A percentile compares a stretch with the other conserved stretches of the same genome.
phyloP scores from a whole-genome alignment of 495 filamentous ascomycete genomes.

The Penicillium nucicola region DNA sequence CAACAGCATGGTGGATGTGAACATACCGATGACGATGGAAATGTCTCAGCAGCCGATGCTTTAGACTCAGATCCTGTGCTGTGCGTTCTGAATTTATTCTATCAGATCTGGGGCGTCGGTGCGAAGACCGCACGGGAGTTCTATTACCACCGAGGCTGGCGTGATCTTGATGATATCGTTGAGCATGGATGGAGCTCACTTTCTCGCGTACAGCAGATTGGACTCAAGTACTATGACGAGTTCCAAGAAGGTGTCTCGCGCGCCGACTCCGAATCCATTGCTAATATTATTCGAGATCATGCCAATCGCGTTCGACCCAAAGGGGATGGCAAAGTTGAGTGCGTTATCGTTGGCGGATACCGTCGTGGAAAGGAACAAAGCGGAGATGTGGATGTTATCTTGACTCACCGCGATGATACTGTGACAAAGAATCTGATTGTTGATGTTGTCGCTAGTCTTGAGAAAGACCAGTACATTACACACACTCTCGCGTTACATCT shows the following conservation, averaged over 20 bases:
- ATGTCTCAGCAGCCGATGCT: slow-evolving; percentile 58
- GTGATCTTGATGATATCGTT: slow-evolving; percentile 76
- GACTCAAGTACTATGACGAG: slow-evolving; percentile 93
- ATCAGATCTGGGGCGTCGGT: slow-evolving; percentile 87
- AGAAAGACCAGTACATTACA: slow-evolving; percentile 67
- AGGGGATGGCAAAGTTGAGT: slow-evolving; percentile 52
- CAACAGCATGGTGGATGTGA: slow-evolving; percentile 31
- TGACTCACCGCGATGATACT: slow-evolving; percentile 71
- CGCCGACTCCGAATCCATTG: slow-evolving; percentile 70
- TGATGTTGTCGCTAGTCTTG: slow-evolving; percentile 66
- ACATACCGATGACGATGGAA: slow-evolving; percentile 42
- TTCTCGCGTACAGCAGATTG: slow-evolving; percentile 83
- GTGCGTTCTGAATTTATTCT: slow-evolving; percentile 63
- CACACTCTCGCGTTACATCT: slow-evolving; percentile 73
- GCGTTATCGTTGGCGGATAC: slow-evolving; percentile 80
- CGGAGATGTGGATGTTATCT: slow-evolving; percentile 82
- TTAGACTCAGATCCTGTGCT: slow-evolving; percentile 63
- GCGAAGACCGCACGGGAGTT: slow-evolving; percentile 79
- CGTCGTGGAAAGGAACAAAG: slow-evolving; percentile 70
- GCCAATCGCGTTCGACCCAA: slow-evolving; percentile 50
- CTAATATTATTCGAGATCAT: slow-evolving; percentile 54
- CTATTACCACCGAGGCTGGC: slow-evolving; percentile 73
- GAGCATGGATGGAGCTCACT: slow-evolving; percentile 76
- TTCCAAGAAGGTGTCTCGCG: slow-evolving; percentile 70
- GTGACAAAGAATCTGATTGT: slow-evolving; percentile 64